phyloP scores from a whole-genome alignment of 306 rosid species.

The Citrullus colocynthis region DNA sequence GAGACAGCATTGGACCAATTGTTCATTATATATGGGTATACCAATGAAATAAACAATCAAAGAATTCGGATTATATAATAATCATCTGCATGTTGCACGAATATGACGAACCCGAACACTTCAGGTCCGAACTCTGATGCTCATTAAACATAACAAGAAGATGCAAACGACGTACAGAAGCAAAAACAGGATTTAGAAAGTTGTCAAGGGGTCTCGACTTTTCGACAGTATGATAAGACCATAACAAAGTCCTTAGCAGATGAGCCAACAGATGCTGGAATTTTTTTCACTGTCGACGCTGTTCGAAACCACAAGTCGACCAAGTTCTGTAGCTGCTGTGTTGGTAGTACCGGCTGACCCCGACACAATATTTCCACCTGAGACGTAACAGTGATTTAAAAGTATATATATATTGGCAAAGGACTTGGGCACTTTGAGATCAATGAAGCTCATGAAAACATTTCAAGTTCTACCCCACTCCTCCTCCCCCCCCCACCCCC shows the following conservation, averaged over 20 bases:
- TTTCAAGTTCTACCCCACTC: neutral
- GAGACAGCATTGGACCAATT: neutral
- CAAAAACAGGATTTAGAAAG: neutral
- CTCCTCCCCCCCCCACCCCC: no score
- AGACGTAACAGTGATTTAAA: neutral
- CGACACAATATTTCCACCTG: slow-evolving; percentile 86
- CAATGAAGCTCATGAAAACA: neutral
- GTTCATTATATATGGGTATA: slow-evolving; percentile 8
- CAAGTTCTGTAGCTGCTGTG: slow-evolving; percentile 50
- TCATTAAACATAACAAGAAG: neutral
- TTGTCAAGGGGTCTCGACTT: slow-evolving; percentile 21
- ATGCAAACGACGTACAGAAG: neutral
- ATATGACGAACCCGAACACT: neutral
- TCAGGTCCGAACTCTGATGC: neutral
- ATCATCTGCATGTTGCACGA: neutral
- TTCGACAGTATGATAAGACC: slow-evolving; percentile 77
- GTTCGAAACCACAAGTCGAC: slow-evolving; percentile 85
- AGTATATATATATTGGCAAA: neutral
- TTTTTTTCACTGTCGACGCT: slow-evolving; percentile 50
- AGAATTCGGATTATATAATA: slow-evolving; percentile 13
- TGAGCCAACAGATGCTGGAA: slow-evolving; percentile 73
- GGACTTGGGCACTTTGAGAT: neutral
- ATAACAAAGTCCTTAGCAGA: slow-evolving; percentile 95
- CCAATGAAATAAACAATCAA: slow-evolving; percentile 19
- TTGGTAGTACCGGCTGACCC: slow-evolving; percentile 67